Evolutionary conservation across 73 alveolate species (phyloP).

Genomic region (Paramecium biaurelia): DNA sequence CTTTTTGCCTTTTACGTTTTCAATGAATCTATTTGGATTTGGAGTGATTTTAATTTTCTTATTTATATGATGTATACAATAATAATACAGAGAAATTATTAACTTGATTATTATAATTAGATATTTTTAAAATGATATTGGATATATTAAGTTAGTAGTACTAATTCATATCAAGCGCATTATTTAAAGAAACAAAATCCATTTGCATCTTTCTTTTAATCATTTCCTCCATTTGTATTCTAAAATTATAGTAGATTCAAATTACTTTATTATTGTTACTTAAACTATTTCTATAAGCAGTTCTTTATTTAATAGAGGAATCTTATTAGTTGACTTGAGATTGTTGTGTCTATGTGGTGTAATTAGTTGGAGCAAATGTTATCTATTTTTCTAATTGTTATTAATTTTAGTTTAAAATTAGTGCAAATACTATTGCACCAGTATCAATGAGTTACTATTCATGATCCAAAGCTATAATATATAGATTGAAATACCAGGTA

Average conservation of each 20-base stretch:
- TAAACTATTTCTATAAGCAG: constrained; percentile 29
- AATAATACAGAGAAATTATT: not conserved
- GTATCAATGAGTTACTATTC: constrained; percentile 7
- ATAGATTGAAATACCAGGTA: not conserved
- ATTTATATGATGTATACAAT: not conserved
- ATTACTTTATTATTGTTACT: not conserved
- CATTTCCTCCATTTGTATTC: not conserved
- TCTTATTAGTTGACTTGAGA: not conserved
- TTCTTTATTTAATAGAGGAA: not conserved
- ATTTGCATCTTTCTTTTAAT: not conserved
- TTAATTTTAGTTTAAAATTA: not conserved
- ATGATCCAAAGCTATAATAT: not conserved
- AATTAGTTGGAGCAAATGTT: not conserved
- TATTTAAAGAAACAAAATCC: constrained; percentile 34
- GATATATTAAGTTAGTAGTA: not conserved
- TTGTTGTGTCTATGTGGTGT: not conserved
- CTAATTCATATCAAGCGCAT: not conserved
- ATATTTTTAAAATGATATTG: not conserved
- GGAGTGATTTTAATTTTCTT: not conserved
- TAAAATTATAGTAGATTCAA: not conserved
- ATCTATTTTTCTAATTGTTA: not conserved
- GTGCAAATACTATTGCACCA: constrained; percentile 7
- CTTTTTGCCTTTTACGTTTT: not conserved
- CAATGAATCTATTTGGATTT: not conserved
- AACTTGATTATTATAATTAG: not conserved